Conservation (phyloP, 2,329 filamentous ascomycete genomes). For the Colletotrichum echinochloae region DNA sequence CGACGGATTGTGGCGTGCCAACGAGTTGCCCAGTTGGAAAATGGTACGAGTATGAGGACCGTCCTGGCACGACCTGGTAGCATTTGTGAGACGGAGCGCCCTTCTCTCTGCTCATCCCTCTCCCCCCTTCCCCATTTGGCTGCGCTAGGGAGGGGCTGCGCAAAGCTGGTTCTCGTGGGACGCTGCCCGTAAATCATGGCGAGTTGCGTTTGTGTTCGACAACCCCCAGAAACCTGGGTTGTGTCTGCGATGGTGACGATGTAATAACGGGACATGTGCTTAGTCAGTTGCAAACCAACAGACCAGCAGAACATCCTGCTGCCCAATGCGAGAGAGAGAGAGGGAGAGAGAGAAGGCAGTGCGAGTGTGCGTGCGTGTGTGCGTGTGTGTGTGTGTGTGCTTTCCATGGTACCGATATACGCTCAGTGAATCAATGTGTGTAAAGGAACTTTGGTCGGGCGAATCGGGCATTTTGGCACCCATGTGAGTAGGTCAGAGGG, state of each 20-base stretch:
- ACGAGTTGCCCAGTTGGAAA: not conserved
- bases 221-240: not conserved
- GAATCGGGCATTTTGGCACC: conserved; percentile 15
- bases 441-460: not conserved
- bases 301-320: not conserved
- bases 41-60: not conserved
- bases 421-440: too few relatives aligned
- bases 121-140: not conserved
- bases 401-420: too few relatives aligned
- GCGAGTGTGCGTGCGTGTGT: too few relatives aligned
- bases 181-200: not conserved
- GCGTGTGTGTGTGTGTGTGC: too few relatives aligned
- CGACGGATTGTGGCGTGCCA: not conserved
- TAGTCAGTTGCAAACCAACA: not conserved
- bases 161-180: not conserved
- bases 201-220: not conserved
- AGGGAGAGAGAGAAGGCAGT: too few relatives aligned
- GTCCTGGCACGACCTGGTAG: not conserved
- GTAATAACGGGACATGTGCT: not conserved
- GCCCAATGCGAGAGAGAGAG: too few relatives aligned
- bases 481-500: not conserved
- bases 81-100: not conserved
- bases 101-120: not conserved
- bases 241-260: not conserved
- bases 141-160: not conserved